These are phyloP conservation scores for Fusarium vanettenii DNA, from an alignment of 2,329 filamentous ascomycete genomes.

Conservation along the genomic window DNA sequence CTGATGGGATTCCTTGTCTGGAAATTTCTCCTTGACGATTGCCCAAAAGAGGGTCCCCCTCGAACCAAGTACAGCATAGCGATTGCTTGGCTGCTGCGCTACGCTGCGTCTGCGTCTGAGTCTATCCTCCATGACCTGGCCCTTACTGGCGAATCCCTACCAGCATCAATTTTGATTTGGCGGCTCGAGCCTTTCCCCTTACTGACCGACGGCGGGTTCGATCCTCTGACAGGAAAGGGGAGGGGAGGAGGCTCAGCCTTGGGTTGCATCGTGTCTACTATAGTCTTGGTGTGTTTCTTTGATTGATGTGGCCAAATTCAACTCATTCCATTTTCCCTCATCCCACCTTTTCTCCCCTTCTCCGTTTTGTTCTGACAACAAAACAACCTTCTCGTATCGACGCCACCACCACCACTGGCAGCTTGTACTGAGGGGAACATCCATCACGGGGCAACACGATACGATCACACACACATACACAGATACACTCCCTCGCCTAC, in stretches of 20 bases:
- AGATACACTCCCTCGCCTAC: neutral
- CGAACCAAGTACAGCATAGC: neutral
- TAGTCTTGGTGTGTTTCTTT: neutral
- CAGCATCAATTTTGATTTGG: slow-evolving; percentile 6
- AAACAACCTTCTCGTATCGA: neutral
- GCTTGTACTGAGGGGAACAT: neutral
- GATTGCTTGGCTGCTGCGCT: slow-evolving; percentile 3
- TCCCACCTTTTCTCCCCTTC: neutral
- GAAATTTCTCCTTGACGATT: slow-evolving; percentile 1
- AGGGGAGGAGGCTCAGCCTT: neutral
- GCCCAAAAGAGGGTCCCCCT: slow-evolving; percentile 2
- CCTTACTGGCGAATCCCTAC: slow-evolving; percentile 5
- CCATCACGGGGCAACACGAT: slow-evolving; percentile 10
- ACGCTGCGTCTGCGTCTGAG: neutral
- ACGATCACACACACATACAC: slow-evolving; percentile 1
- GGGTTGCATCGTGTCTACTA: neutral
- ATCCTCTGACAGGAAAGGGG: slow-evolving; percentile 3
- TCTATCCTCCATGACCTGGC: neutral
- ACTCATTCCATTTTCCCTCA: slow-evolving; percentile 3
- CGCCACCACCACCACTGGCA: neutral
- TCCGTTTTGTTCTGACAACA: neutral
- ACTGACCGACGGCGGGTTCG: neutral
- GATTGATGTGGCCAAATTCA: slow-evolving; percentile 3
- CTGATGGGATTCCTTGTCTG: neutral
- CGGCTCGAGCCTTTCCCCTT: slow-evolving; percentile 5